phyloP scores from a whole-genome alignment of 1,284 basidiomycete genomes.

The Stereum hirsutum region DNA sequence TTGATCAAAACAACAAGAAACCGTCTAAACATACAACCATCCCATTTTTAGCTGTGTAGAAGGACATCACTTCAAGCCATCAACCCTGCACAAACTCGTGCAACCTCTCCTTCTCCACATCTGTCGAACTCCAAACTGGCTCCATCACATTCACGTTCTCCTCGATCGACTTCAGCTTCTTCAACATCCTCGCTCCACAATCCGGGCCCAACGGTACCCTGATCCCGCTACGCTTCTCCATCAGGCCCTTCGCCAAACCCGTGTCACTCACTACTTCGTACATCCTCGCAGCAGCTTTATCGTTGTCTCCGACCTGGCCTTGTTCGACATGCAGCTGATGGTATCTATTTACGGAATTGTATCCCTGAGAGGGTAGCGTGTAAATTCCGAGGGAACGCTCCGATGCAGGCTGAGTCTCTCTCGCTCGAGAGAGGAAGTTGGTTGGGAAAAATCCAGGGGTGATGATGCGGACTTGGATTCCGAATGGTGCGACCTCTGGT shows the following conservation, averaged over 20 bases:
- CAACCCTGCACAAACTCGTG: background rate
- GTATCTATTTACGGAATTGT: conserved; percentile 15
- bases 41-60: too few species aligned
- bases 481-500: conserved; percentile 18
- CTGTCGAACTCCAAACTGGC: conserved; percentile 18
- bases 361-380: conserved; percentile 2
- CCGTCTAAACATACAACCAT: too few species aligned
- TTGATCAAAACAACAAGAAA: too few species aligned
- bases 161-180: conserved; percentile 9
- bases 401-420: background rate
- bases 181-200: conserved; percentile 11
- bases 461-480: conserved; percentile 18
- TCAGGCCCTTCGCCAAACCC: conserved; percentile 10
- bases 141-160: conserved; percentile 16
- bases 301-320: conserved; percentile 14
- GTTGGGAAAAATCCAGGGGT: conserved; percentile 22
- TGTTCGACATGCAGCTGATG: conserved; percentile 8
- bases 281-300: conserved; percentile 14
- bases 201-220: conserved; percentile 15
- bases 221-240: conserved; percentile 8
- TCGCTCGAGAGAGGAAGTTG: conserved; percentile 14
- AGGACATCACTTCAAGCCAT: too few species aligned
- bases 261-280: conserved; percentile 17
- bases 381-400: background rate
- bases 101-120: conserved; percentile 13